These are phyloP conservation scores for Fusarium beomiforme DNA, from an alignment of 2,329 filamentous ascomycete genomes.

Conservation along the genomic window DNA sequence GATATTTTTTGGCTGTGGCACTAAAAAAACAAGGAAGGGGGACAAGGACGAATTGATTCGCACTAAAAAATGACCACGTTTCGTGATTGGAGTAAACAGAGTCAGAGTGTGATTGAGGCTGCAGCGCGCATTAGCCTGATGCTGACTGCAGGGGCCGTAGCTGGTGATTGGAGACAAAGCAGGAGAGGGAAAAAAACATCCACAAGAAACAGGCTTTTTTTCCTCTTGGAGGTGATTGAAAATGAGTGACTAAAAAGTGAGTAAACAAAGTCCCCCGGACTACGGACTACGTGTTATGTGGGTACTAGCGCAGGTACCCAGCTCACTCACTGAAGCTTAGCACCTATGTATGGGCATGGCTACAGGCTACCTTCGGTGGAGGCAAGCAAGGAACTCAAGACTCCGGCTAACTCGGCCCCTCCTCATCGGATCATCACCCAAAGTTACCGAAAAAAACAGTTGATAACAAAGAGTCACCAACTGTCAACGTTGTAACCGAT, in stretches of 20 bases:
- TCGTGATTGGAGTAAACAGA: neutral
- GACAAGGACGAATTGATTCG: neutral
- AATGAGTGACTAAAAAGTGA: neutral
- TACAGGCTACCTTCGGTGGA: too few species aligned
- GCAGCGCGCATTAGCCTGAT: slow-evolving; percentile 22
- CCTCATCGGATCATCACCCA: neutral
- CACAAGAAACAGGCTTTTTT: too few species aligned
- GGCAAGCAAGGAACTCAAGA: neutral
- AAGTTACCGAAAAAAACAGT: neutral
- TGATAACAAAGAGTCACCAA: neutral
- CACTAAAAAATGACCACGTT: neutral
- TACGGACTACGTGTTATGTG: neutral
- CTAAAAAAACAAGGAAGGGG: slow-evolving; percentile 1
- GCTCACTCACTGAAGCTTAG: neutral
- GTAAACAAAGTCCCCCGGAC: neutral
- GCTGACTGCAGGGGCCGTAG: slow-evolving; percentile 29
- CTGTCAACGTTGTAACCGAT: neutral
- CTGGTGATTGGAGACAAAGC: neutral
- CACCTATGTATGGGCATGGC: too few species aligned
- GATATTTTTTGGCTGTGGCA: neutral
- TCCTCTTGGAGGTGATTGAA: neutral
- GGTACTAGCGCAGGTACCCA: slow-evolving; percentile 16
- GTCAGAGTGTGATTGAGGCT: slow-evolving; percentile 2
- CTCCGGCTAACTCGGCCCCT: slow-evolving; percentile 20
- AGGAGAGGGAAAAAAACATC: neutral